These are phyloP conservation scores for Flaveria trinervia DNA, from an alignment of 129 eudicot genomes.

Conservation along the genomic window DNA sequence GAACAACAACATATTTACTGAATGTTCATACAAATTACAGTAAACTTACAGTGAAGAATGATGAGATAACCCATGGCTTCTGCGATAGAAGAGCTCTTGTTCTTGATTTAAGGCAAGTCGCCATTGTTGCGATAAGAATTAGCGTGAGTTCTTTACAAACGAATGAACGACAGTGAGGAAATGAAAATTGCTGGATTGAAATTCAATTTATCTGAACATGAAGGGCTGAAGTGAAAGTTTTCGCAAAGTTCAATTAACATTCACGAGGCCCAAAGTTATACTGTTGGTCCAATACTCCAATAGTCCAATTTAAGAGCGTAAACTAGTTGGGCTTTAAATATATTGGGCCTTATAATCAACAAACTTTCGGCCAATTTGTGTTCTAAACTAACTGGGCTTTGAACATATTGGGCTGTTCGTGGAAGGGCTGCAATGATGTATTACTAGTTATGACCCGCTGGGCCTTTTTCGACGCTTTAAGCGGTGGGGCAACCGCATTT, in stretches of 20 bases:
- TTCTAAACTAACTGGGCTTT: too few species aligned
- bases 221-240: constrained; percentile 20
- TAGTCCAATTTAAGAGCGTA: neutral
- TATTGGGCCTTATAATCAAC: neutral
- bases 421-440: too few species aligned
- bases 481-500: too few species aligned
- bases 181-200: neutral
- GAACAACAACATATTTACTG: neutral
- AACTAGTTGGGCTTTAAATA: neutral
- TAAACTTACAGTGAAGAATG: constrained; percentile 22
- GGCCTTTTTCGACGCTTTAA: too few species aligned
- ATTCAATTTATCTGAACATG: neutral
- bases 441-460: too few species aligned
- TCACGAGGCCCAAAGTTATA: neutral
- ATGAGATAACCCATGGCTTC: constrained; percentile 13
- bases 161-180: neutral
- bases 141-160: neutral
- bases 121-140: constrained; percentile 22
- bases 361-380: neutral
- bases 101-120: constrained; percentile 24
- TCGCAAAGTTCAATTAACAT: neutral
- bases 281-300: neutral
- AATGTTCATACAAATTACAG: neutral
- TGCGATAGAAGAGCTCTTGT: constrained; percentile 15
- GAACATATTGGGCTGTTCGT: too few species aligned